Base-by-base conservation (phyloP, 2,329 filamentous ascomycete species). In the Fusarium sp. region DNA sequence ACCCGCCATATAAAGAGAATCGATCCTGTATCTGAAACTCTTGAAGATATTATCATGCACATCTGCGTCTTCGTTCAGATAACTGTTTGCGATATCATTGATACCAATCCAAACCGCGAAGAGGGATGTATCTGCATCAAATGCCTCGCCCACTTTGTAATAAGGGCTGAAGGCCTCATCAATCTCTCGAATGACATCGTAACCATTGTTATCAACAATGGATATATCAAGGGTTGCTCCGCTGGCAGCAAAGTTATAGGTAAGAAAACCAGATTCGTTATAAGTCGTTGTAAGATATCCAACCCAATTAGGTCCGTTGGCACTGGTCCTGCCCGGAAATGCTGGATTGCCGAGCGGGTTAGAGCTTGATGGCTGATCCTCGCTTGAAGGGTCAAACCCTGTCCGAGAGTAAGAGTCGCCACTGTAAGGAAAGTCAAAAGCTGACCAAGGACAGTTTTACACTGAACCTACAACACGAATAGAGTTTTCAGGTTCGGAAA, bases 231-330 rank as follows among this genome's bases (percentile, higher is more conserved):
- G 26, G 8, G 33, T 15, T 5, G 50, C 38, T 34, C 50, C 50
- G 5, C 50, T 34, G 19, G 28, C 22, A 15, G 9, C 50, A 33
- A 53, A 8, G 50, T 53, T 53, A 19, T 53, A 53, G 24, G 50
- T 53, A 8, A 53, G 28, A 11, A 53, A 43, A 15, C 38, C 24
- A 1, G 50, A 53, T 34, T 53, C 28, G 26, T 53, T 53, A 17
- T 33, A 53, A 15, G 7, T 28, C 2, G 4, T 31, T 24, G 50
- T 53, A 9, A 26, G 26, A 26, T 26, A 5, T 6, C 28, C 38
- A 7, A 53, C 39, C 50, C 50, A 53, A 24, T 53, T 53, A n/a
- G 50, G 50, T 7, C 50, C 50, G 17, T 53, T 53, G 3, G 50
- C 11, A 19, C 38, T 53, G 14, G 50, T 53, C 2, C 9, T 31